Evolutionary conservation across 225 moss, liverwort and hornwort genomes (phyloP), one percentile per base, ranked within the genome.

Genomic region (Asterella californica): DNA sequence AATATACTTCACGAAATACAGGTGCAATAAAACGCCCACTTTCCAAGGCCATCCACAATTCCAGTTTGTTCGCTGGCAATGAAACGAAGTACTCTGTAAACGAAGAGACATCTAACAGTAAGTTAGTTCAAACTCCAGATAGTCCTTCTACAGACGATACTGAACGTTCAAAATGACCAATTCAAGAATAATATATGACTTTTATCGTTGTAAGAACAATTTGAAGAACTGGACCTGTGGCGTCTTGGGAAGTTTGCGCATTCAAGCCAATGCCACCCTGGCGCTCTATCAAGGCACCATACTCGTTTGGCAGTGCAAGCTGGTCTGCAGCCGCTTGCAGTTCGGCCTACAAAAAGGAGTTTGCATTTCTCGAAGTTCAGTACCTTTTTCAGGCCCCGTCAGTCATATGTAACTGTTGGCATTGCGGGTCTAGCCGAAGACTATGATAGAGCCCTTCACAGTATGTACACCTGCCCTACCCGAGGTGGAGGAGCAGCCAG

Each of bases 1-100:
- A 85, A 75, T 85, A 85, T 0, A 85, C 67, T 53, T 81, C 85
- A 59, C 85, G 85, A 37, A 85, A 85, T 37, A 85, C 85, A 33
- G 85, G 85, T 76, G 85, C 82, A 66, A 83, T 85, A 68, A 85
- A 85, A 42, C 85, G 85, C 17, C 85, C 82, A 72, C 85, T 85
- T 72, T 85, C 85, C 78, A 85, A 82, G 48, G 85, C 85, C 85
- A 85, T 85, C 85, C 85, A 85, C 60, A 85, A 70, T 75, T 85
- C 85, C 74, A 85, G 76, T 76, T 85, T 85, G 67, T 85, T 85
- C 37, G 76, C 79, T 27, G 85, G 85, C 54, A 85, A 53, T 37
- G 85, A 85, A 33, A 85, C 85, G 79, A 46, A 85, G 53, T 85
- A 85, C 61, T 85, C 85, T 85, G 85, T 70, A 15, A 22, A 62